Conservation (phyloP, 805 yeast genomes). For the Nakazawaea sp. region DNA sequence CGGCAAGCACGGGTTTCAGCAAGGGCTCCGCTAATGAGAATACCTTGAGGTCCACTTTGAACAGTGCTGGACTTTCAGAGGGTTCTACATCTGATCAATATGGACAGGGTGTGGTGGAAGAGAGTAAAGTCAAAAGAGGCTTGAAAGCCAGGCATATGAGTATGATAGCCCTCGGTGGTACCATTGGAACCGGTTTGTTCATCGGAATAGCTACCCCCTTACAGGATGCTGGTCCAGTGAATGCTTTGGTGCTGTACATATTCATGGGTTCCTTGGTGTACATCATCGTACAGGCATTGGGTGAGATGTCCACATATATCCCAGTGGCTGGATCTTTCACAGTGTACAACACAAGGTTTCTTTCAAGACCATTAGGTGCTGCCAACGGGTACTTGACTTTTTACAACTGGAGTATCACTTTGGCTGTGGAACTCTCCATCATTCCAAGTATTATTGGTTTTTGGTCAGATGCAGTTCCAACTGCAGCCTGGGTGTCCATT, state of each 20-base stretch:
- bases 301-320: constrained; percentile 49
- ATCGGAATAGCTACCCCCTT: constrained; percentile 73
- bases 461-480: constrained; percentile 46
- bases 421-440: constrained; percentile 53
- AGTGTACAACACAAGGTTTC: constrained; percentile 45
- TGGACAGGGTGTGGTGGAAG: not conserved
- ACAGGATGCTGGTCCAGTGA: constrained; percentile 61
- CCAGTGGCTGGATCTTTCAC: constrained; percentile 52
- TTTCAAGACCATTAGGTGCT: constrained; percentile 47
- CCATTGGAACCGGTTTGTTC: constrained; percentile 73
- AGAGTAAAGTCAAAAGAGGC: constrained; percentile 53
- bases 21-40: constrained; percentile 2
- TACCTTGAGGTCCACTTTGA: constrained; percentile 2
- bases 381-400: constrained; percentile 51
- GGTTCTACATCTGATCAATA: not conserved
- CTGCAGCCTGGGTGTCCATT: constrained; percentile 47
- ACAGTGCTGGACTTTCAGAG: not conserved
- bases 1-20: constrained; percentile 3
- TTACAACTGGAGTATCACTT: constrained; percentile 43
- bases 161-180: constrained; percentile 75
- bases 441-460: constrained; percentile 47
- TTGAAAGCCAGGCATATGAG: constrained; percentile 45
- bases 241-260: constrained; percentile 56
- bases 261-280: constrained; percentile 67
- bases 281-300: constrained; percentile 52